These are phyloP conservation scores for Cephaloascus albidus DNA, from an alignment of 805 yeast species.

Conservation along the genomic window DNA sequence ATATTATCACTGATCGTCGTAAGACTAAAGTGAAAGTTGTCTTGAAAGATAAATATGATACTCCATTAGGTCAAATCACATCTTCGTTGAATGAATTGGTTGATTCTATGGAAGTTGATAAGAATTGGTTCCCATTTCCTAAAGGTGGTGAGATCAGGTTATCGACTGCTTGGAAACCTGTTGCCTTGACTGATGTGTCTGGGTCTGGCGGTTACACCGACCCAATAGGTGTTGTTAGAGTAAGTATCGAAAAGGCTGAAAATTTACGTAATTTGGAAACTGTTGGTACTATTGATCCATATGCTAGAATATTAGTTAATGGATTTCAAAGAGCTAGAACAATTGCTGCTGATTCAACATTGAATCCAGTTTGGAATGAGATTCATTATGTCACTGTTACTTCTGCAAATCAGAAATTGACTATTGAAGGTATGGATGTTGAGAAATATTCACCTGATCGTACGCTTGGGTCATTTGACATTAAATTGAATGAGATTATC, in stretches of 20 bases:
- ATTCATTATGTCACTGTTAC: slow-evolving; percentile 74
- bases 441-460: slow-evolving; percentile 75
- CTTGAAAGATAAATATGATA: slow-evolving; percentile 52
- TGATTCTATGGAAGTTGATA: slow-evolving; percentile 71
- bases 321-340: slow-evolving; percentile 76
- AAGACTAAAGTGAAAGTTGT: slow-evolving; percentile 60
- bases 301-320: slow-evolving; percentile 69
- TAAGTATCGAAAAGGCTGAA: slow-evolving; percentile 60
- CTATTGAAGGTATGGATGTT: slow-evolving; percentile 88
- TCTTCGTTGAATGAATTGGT: slow-evolving; percentile 56
- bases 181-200: slow-evolving; percentile 53
- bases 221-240: slow-evolving; percentile 87
- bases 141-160: slow-evolving; percentile 71
- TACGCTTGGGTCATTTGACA: slow-evolving; percentile 73
- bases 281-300: slow-evolving; percentile 90
- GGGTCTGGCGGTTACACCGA: slow-evolving; percentile 81
- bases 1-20: slow-evolving; percentile 64
- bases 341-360: slow-evolving; percentile 49
- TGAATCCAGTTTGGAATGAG: slow-evolving; percentile 82
- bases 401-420: slow-evolving; percentile 71
- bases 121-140: slow-evolving; percentile 65
- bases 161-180: slow-evolving; percentile 79
- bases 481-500: slow-evolving; percentile 60
- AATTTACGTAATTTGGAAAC: slow-evolving; percentile 78
- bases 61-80: slow-evolving; percentile 49